Base-by-base conservation (phyloP, 2,329 filamentous ascomycete genomes). In the Chrysoporthe deuterocubensis region DNA sequence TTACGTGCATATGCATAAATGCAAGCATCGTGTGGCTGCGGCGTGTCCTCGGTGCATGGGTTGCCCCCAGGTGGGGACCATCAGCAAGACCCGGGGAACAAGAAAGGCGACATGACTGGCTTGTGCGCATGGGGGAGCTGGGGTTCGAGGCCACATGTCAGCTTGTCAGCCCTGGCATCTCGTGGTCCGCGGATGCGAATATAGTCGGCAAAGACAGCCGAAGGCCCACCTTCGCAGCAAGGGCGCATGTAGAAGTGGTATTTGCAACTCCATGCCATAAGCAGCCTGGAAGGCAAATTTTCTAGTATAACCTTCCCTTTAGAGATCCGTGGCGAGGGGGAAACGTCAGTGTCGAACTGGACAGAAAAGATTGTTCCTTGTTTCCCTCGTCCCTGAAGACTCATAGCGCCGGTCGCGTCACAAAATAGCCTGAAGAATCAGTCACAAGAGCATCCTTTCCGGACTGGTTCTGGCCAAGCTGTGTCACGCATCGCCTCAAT, bases 111-210 rank as follows among this genome's bases (percentile, higher is more conserved):
- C 14, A 44, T 61, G 58, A 61, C 40, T 61, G 58, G 58, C 42
- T 43, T 42, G n/a, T 40, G 37, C 26, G 57, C 37, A 37, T 43
- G 57, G 16, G 9, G 44, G 37, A 43, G 34, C 57, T 60, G 40
- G 57, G 37, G n/a, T 18, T 61, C 18, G 26, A 34, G 43, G 59
- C 26, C 59, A 61, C 59, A 34, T 61, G 59, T 61, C 43, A 61
- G 59, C 59, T 61, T 61, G 59, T 61, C 59, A 61, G 59, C 59
- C 59, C 26, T 61, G 59, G 42, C 26, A 18, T 48, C 59, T 61
- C 59, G 59, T 61, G 40, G 59, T 61, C 59, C 59, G 59, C 59
- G 59, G 59, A 42, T 44, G n/a, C 42, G 26, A 44, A 13, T 48
- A 32, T 61, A 6, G 26, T 61, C 59, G 59, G 59, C 43, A 61